Percentiles rank a stretch among this genome's conserved stretches.
Conservation (phyloP, 2,329 filamentous ascomycete species). For the Fusarium sublunatum region DNA sequence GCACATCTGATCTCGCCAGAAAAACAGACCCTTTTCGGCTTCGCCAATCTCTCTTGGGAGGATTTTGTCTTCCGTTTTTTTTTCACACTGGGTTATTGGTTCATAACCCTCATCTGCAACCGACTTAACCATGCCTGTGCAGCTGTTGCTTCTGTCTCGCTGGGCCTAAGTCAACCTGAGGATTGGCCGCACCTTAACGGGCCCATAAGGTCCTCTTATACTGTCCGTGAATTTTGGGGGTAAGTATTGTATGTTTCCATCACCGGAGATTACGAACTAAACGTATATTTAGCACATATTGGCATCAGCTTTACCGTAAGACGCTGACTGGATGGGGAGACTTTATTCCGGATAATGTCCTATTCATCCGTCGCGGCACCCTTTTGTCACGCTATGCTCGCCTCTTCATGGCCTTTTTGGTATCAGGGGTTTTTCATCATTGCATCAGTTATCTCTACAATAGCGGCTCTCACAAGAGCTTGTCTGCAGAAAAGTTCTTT, state of each 20-base stretch:
- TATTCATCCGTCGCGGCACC: neutral
- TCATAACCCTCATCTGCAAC: neutral
- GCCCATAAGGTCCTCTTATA: neutral
- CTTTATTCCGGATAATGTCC: neutral
- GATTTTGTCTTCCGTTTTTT: neutral
- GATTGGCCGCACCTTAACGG: slow-evolving; percentile 20
- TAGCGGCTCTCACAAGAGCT: neutral
- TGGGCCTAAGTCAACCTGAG: neutral
- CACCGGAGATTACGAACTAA: fast-evolving
- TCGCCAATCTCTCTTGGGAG: neutral
- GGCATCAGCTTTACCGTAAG: slow-evolving; percentile 15
- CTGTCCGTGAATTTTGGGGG: slow-evolving; percentile 16
- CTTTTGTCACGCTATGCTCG: slow-evolving; percentile 1
- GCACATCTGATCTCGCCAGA: neutral
- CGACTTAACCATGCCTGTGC: neutral
- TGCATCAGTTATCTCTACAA: neutral
- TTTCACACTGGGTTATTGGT: neutral
- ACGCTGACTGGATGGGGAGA: neutral
- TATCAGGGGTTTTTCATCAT: slow-evolving; percentile 1
- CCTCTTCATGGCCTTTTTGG: neutral
- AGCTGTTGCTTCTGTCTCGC: neutral
- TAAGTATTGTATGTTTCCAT: neutral
- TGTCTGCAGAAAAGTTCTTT: neutral
- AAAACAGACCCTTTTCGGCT: neutral
- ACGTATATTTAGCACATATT: neutral